Evolutionary conservation across 768 basidiomycete genomes (phyloP), one percentile per base, ranked within the genome.

Genomic region (Mycena amicta): DNA sequence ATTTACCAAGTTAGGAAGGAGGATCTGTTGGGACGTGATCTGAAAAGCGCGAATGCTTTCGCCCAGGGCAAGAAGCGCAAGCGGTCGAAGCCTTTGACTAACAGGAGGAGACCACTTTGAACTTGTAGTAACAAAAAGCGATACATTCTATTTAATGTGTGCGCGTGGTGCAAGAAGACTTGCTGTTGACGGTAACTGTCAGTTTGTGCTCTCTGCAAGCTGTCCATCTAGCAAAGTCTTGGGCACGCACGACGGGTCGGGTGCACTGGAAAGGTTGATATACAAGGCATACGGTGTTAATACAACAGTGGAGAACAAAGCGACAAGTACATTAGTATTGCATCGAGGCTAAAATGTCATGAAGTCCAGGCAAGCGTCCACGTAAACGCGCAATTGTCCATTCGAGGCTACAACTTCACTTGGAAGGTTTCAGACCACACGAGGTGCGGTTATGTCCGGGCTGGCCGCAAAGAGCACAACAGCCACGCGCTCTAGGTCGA

Each of bases 1-100:
- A 96, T 99, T 68, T 99, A 92, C 69, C 80, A 92, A 68, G 97
- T 98, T 43, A 95, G 92, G 76, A 94, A 93, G 68, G 94, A 97
- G 51, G 97, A 98, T 72, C 73, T 84, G 16, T 80, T 99, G 2
- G 95, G 95, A 27, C 85, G 97, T 59, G 93, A 98, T 66, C 84
- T 89, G 53, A 94, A 93, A 80, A 86, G 77, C 53, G 96, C 93
- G 3, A 91, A 90, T 55, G 87, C 88, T 25, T 99, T 98, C 67
- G 79, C 79, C 26, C 80, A 83, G 47, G 96, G 96, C 18, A 96
- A 94, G 82, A 93, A 93, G 79, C 82, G 90, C 69, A 97, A 92
- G 76, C 87, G 88, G 55, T 79, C 80, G 33, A 90, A 90, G 73
- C 91, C 92, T 33, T 71, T 77, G 6, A 71, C 78, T 28, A 49